phyloP scores from a whole-genome alignment of 371 early-diverging fungal species.

The Sporodiniella umbellata region DNA sequence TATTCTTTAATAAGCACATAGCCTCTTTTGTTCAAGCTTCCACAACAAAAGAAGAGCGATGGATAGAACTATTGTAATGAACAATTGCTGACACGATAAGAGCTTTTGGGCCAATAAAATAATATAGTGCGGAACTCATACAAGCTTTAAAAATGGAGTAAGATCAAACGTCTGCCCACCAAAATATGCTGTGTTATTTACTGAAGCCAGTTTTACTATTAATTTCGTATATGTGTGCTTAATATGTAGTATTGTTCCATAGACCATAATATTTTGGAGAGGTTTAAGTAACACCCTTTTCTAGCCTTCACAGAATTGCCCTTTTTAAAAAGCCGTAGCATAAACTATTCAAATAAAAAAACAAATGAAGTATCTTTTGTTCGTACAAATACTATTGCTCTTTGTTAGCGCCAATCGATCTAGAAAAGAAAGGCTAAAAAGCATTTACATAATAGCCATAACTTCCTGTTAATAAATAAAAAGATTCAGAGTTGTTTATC shows the following conservation, averaged over 20 bases:
- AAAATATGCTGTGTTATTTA: conserved; percentile 2
- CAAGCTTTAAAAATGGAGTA: conserved; percentile 2
- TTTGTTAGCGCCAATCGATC: not conserved
- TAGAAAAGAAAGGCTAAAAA: conserved; percentile 4
- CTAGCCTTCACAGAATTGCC: conserved; percentile 3
- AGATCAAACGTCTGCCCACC: conserved; percentile 4
- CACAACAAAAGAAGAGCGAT: conserved; percentile 11
- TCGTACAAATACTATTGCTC: not conserved
- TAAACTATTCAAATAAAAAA: conserved; percentile 4
- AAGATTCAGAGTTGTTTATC: conserved; percentile 3
- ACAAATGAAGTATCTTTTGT: not conserved
- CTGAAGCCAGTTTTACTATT: not conserved
- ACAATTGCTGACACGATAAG: too few relatives aligned
- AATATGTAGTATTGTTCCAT: conserved; percentile 3
- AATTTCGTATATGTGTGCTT: conserved; percentile 2
- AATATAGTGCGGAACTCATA: conserved; percentile 3
- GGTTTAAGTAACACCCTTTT: conserved; percentile 2
- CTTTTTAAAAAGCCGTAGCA: not conserved
- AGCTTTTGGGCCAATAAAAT: not conserved
- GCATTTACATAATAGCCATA: not conserved
- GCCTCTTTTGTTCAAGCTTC: conserved; percentile 10
- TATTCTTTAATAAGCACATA: conserved; percentile 11
- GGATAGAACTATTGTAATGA: conserved; percentile 4
- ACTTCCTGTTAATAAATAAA: conserved; percentile 2
- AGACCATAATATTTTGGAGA: conserved; percentile 1